These are phyloP conservation scores for Ganoderma boninense DNA, from an alignment of 1,284 basidiomycete species.

Conservation along the genomic window DNA sequence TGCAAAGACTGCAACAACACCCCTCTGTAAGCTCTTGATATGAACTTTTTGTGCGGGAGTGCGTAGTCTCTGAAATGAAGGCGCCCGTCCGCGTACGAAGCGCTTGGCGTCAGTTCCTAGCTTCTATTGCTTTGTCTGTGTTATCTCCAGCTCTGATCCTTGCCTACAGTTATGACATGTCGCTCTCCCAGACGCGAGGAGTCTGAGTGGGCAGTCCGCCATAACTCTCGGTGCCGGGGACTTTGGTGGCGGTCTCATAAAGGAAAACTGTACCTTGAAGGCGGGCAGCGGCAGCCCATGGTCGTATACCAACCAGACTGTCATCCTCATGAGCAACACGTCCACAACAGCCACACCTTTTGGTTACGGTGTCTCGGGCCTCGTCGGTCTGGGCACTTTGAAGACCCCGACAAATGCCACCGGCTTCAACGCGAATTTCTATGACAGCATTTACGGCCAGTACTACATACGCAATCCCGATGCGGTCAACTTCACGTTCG, in stretches of 20 bases:
- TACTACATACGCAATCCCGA: constrained; percentile 36
- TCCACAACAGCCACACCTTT: constrained; percentile 26
- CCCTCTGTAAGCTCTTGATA: not conserved
- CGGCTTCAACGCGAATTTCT: constrained; percentile 33
- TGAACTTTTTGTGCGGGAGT: not conserved
- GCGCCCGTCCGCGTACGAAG: not conserved
- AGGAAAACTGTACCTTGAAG: constrained; percentile 45
- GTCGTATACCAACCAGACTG: constrained; percentile 49
- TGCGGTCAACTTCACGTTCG: constrained; percentile 39
- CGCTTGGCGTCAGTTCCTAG: not conserved
- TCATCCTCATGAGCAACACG: constrained; percentile 33
- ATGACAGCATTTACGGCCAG: constrained; percentile 39
- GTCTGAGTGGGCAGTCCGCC: constrained; percentile 32
- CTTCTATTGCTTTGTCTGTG: constrained; percentile 4
- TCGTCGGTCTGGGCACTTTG: constrained; percentile 42
- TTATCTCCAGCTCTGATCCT: not conserved
- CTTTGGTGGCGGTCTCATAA: constrained; percentile 42
- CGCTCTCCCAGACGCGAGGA: constrained; percentile 40
- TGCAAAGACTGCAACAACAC: constrained; percentile 41
- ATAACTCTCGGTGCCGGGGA: constrained; percentile 36
- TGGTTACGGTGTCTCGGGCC: constrained; percentile 35
- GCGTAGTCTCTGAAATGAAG: not conserved
- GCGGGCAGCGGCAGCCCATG: constrained; percentile 41
- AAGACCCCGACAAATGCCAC: constrained; percentile 23
- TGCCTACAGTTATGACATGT: constrained; percentile 42